Base-by-base conservation (phyloP, 257 asterid species). In the Verbascum thapsus region DNA sequence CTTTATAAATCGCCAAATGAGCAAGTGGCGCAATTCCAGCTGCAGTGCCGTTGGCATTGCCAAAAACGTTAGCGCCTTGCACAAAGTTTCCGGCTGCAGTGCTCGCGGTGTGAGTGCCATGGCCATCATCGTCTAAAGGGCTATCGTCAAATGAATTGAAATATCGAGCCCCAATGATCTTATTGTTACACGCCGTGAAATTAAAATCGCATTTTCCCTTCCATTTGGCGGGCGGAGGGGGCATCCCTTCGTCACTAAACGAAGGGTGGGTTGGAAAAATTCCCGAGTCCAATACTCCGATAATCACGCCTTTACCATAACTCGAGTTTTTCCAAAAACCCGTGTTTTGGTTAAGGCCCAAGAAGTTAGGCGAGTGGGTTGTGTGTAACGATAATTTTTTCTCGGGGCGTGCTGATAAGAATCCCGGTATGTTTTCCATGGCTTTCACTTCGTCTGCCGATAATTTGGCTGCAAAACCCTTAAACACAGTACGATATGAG, bases 1-100 rank as follows among this genome's bases (percentile, higher is more conserved):
- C 81, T 67, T 40, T 63, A 53, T 71, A 74, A 12, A 74, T 64
- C 0, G 80, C 75, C 44, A 78, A 13, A 38, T 74, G 80, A 52
- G 83, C 76, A 0, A 65, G 47, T 6, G 83, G 79, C 0, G 79
- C 76, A 1, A 73, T 45, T 1, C 83, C 83, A 20, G 26, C 70
- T 3, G 82, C 78, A 0, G 76, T 77, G 50, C 83, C 79, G 7
- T 73, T 77, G 10, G 83, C 83, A 39, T 59, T 64, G n/a, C 76
- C 78, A 9, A 63, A 72, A 0, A 68, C 57, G 53, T 67, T 72
- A 8, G 75, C 78, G 10, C 69, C 69, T 26, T 12, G 10, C 43
- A 76, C 81, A 10, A 62, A 58, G 32, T 44, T 57, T 35, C 82
- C 82, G 0, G 76, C 82, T 10, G 78, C 82, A 12, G 76, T 76